Evolutionary conservation across 345 rosid species (phyloP).

Genomic region (Syzygium aqueum): DNA sequence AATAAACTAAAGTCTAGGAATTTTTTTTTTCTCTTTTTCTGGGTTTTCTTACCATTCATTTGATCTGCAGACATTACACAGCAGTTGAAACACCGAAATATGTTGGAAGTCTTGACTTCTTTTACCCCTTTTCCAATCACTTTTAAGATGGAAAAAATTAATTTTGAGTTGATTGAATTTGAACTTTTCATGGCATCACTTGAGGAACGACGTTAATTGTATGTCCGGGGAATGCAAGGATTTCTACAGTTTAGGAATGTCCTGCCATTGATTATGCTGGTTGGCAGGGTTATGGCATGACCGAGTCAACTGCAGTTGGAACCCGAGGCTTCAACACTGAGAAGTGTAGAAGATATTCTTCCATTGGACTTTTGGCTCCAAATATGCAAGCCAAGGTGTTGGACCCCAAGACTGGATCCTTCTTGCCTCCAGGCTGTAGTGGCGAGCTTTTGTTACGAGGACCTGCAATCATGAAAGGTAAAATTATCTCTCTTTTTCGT

Average conservation of each 20-base stretch:
- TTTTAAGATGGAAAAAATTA: not conserved
- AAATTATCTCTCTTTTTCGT: not conserved
- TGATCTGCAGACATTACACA: not conserved
- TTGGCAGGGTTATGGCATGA: slow-evolving; percentile 82
- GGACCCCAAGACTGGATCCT: slow-evolving; percentile 51
- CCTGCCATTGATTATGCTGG: not conserved
- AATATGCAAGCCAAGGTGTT: slow-evolving; percentile 75
- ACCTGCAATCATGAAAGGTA: slow-evolving; percentile 73
- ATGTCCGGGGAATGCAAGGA: not conserved
- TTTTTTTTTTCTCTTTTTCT: not conserved
- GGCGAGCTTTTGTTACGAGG: slow-evolving; percentile 94
- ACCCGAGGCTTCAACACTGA: slow-evolving; percentile 63
- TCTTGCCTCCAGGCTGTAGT: slow-evolving; percentile 49
- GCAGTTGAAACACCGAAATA: not conserved
- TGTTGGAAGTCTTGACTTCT: not conserved
- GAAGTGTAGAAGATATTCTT: slow-evolving; percentile 29
- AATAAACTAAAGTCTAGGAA: not conserved
- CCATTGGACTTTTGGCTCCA: slow-evolving; percentile 78
- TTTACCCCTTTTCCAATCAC: not conserved
- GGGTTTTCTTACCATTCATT: not conserved
- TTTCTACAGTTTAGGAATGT: not conserved
- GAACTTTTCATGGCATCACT: not conserved
- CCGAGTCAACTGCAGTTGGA: slow-evolving; percentile 80
- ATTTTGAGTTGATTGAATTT: not conserved
- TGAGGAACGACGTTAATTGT: not conserved